Percentiles rank a stretch among this genome's conserved stretches.
phyloP scores from a whole-genome alignment of 2,329 filamentous ascomycete genomes.

The Apiospora malaysiana region DNA sequence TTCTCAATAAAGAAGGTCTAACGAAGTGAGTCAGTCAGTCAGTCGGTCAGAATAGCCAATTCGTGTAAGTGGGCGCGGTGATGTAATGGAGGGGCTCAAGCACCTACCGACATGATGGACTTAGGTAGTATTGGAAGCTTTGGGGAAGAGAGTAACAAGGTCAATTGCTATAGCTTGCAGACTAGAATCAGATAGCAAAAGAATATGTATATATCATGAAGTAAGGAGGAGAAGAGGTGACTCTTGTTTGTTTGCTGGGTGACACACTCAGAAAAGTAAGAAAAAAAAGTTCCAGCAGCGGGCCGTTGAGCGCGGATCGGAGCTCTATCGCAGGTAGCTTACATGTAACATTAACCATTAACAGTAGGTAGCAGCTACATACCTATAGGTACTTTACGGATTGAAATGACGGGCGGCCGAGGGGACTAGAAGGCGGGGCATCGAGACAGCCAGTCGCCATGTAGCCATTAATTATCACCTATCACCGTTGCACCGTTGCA shows the following conservation, averaged over 20 bases:
- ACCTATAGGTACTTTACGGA: background rate
- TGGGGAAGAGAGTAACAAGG: background rate
- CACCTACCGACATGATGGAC: slow-evolving; percentile 17
- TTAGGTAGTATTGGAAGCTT: background rate
- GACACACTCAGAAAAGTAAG: no score
- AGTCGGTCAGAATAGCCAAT: slow-evolving; percentile 27
- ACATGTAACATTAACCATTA: background rate
- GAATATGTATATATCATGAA: background rate
- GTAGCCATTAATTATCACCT: slow-evolving; percentile 12
- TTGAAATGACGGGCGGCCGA: background rate
- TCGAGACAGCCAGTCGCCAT: background rate
- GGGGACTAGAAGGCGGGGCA: slow-evolving; percentile 14
- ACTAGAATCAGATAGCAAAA: background rate
- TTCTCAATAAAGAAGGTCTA: slow-evolving; percentile 78
- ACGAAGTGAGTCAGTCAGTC: slow-evolving; percentile 31
- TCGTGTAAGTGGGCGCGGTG: slow-evolving; percentile 18
- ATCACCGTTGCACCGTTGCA: no score
- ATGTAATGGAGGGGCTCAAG: slow-evolving; percentile 18
- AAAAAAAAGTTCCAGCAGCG: background rate
- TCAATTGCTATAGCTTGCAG: background rate
- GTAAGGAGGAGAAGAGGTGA: background rate
- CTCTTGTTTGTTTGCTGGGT: background rate
- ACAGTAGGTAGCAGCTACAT: no score
- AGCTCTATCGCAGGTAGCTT: background rate
- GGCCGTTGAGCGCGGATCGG: slow-evolving; percentile 2